Conservation (phyloP, 176 grass and related monocot genomes). For the Olyra latifolia region DNA sequence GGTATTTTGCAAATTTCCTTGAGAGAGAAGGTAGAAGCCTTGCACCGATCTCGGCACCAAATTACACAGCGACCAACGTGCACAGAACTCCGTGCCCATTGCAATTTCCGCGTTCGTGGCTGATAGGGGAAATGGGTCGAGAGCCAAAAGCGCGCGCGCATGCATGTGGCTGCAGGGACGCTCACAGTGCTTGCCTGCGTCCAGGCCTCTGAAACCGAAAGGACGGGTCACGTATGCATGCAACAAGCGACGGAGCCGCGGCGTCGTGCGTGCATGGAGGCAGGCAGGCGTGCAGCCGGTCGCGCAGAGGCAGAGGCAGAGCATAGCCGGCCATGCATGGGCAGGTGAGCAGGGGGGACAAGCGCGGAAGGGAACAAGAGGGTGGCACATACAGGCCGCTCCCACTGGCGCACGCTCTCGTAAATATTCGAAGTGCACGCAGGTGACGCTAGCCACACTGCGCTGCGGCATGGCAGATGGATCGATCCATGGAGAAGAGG, state of each 20-base stretch:
- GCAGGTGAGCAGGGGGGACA: conserved; percentile 26
- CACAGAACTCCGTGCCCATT: no score
- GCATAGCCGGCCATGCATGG: neutral
- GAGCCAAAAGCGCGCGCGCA: neutral
- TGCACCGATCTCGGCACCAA: no score
- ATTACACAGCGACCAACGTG: no score
- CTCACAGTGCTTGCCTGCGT: neutral
- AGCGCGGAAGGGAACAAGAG: conserved; percentile 34
- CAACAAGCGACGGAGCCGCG: neutral
- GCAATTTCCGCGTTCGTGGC: no score
- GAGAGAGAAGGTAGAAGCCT: no score
- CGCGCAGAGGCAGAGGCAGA: neutral
- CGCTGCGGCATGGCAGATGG: conserved; percentile 2
- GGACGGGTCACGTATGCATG: conserved; percentile 9
- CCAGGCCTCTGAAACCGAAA: neutral
- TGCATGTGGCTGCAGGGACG: neutral
- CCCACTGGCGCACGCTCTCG: conserved; percentile 14
- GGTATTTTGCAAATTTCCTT: no score
- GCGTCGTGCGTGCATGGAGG: neutral
- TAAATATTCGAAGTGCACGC: neutral
- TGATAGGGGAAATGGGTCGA: no score
- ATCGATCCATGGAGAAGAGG: neutral
- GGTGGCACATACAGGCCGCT: conserved; percentile 3
- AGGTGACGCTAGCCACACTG: neutral
- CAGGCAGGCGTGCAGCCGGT: neutral